These are phyloP conservation scores for Hymenoscyphus salicellus DNA, from an alignment of 2,329 filamentous ascomycete genomes.

Conservation along the genomic window DNA sequence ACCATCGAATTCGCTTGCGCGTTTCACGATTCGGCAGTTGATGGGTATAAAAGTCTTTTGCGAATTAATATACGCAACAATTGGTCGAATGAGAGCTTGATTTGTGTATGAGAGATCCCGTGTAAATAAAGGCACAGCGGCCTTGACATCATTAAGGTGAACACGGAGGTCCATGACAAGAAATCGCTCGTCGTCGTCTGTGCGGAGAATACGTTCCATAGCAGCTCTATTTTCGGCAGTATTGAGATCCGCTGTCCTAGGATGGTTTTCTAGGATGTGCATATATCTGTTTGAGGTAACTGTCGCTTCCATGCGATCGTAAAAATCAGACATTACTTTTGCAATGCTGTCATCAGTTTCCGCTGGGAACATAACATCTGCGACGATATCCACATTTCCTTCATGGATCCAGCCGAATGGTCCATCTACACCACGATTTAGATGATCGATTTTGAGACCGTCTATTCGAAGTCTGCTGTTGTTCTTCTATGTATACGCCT, in stretches of 20 bases:
- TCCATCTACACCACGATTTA: slow-evolving; percentile 88
- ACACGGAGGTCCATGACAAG: slow-evolving; percentile 93
- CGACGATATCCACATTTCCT: slow-evolving; percentile 93
- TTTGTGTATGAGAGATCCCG: slow-evolving; percentile 92
- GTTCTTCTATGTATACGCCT: slow-evolving; percentile 81
- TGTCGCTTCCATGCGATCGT: slow-evolving; percentile 90
- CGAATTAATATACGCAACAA: slow-evolving; percentile 97
- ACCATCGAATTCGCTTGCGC: slow-evolving; percentile 83
- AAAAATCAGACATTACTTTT: slow-evolving; percentile 96
- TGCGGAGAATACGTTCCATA: slow-evolving; percentile 29
- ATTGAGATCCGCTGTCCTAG: slow-evolving; percentile 32
- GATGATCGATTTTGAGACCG: slow-evolving; percentile 88
- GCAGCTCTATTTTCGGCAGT: slow-evolving; percentile 29
- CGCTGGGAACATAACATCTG: slow-evolving; percentile 89
- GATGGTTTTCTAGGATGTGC: slow-evolving; percentile 53
- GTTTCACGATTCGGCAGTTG: slow-evolving; percentile 90
- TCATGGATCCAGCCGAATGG: slow-evolving; percentile 98
- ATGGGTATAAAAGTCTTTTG: slow-evolving; percentile 94
- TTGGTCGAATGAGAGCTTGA: slow-evolving; percentile 89
- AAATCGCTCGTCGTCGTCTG: slow-evolving; percentile 66
- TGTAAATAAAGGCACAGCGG: slow-evolving; percentile 88
- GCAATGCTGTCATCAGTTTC: slow-evolving; percentile 85
- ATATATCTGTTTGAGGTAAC: slow-evolving; percentile 74
- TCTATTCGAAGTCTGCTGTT: slow-evolving; percentile 91
- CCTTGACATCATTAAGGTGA: slow-evolving; percentile 90